phyloP scores from a whole-genome alignment of 116 monocot species.

The Zostera marina region DNA sequence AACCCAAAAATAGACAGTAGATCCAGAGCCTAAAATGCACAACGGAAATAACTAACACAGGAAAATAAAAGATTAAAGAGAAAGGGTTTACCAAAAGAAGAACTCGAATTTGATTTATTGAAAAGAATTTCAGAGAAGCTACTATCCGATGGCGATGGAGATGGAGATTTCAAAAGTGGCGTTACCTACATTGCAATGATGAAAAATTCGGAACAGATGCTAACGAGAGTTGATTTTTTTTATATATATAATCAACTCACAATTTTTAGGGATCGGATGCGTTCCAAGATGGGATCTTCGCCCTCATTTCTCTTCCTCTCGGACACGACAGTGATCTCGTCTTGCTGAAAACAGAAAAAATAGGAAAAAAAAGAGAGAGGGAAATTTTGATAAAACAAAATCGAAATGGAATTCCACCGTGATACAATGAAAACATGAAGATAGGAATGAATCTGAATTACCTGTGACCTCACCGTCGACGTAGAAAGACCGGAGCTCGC shows the following conservation, averaged over 20 bases:
- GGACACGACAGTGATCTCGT: slow-evolving; percentile 66
- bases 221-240: too few species aligned
- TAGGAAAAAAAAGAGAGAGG: background rate
- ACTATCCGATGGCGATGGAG: slow-evolving; percentile 11
- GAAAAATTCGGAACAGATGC: background rate
- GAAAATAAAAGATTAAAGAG: too few species aligned
- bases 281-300: slow-evolving; percentile 48
- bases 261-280: slow-evolving; percentile 32
- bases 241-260: too few species aligned
- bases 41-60: too few species aligned
- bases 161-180: slow-evolving; percentile 17
- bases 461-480: background rate
- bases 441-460: background rate
- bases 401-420: background rate
- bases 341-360: slow-evolving; percentile 8
- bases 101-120: slow-evolving; percentile 6
- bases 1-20: too few species aligned
- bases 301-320: slow-evolving; percentile 29
- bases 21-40: background rate
- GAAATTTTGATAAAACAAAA: background rate
- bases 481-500: slow-evolving; percentile 1
- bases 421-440: background rate
- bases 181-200: slow-evolving; percentile 1
- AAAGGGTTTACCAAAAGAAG: slow-evolving; percentile 5
- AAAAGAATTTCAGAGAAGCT: slow-evolving; percentile 25